These are phyloP conservation scores for Dovyalis caffra DNA, from an alignment of 345 rosid species.

Conservation along the genomic window DNA sequence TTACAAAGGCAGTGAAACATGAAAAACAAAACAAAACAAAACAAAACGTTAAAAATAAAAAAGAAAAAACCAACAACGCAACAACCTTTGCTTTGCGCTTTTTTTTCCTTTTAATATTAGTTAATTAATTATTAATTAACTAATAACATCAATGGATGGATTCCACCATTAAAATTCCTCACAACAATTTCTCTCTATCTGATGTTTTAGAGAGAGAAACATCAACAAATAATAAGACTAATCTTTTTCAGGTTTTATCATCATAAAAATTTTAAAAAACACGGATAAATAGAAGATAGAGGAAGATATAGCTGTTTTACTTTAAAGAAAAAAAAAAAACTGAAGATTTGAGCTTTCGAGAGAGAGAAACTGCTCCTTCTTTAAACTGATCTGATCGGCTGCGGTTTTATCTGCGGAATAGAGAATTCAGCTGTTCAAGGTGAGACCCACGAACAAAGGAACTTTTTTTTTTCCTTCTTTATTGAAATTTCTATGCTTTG, in stretches of 20 bases:
- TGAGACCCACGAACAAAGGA: neutral
- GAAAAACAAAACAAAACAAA: conserved; percentile 2
- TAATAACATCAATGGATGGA: neutral
- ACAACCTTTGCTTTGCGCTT: neutral
- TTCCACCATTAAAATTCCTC: neutral
- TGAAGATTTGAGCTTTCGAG: neutral
- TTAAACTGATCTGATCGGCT: neutral
- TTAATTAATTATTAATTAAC: neutral
- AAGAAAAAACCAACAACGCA: neutral
- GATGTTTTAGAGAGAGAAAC: neutral
- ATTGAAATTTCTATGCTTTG: neutral
- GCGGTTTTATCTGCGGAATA: neutral
- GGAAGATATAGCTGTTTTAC: neutral
- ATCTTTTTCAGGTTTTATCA: neutral
- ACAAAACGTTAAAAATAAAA: neutral
- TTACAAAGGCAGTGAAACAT: neutral
- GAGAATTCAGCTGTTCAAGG: neutral
- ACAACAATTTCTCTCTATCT: neutral
- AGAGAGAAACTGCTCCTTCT: neutral
- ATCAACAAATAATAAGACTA: neutral
- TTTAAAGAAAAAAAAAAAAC: neutral
- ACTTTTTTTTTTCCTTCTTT: neutral
- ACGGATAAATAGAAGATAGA: neutral
- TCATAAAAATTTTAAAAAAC: neutral
- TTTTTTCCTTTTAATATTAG: neutral